phyloP scores from a whole-genome alignment of 2,329 filamentous ascomycete species.

The Colletotrichum sp. region DNA sequence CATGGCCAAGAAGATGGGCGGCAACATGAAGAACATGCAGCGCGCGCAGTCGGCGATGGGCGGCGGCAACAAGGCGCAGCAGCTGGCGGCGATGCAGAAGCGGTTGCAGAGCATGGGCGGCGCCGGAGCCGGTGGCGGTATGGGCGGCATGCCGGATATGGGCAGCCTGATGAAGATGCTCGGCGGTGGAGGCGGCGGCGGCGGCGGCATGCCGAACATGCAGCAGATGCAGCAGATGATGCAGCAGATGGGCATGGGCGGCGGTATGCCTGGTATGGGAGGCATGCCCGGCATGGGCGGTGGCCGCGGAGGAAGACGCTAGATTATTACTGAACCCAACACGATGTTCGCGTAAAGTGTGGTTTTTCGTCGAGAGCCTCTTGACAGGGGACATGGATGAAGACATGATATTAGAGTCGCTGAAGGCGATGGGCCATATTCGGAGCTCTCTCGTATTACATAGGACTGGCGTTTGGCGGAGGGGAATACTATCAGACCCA shows the following conservation, averaged over 20 bases:
- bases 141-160: constrained; percentile 44
- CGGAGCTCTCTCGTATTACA: neutral
- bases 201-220: constrained; percentile 67
- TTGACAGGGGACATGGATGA: neutral
- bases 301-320: constrained; percentile 67
- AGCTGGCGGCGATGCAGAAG: constrained; percentile 97
- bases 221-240: constrained; percentile 84
- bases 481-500: constrained; percentile 17
- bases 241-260: constrained; percentile 71
- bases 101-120: constrained; percentile 92
- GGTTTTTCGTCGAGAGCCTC: neutral
- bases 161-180: constrained; percentile 92
- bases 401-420: neutral
- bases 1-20: constrained; percentile 99
- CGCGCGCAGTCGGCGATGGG: constrained; percentile 89
- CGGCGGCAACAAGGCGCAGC: constrained; percentile 88
- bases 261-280: constrained; percentile 48
- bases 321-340: constrained; percentile 54
- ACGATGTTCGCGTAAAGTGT: neutral
- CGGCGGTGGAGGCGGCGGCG: constrained; percentile 72
- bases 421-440: neutral
- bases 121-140: constrained; percentile 62
- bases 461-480: constrained; percentile 18
- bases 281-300: constrained; percentile 73
- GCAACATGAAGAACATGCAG: constrained; percentile 98